These are phyloP conservation scores for Dactylellina parvicollis DNA, from an alignment of 2,329 filamentous ascomycete species.

Conservation along the genomic window DNA sequence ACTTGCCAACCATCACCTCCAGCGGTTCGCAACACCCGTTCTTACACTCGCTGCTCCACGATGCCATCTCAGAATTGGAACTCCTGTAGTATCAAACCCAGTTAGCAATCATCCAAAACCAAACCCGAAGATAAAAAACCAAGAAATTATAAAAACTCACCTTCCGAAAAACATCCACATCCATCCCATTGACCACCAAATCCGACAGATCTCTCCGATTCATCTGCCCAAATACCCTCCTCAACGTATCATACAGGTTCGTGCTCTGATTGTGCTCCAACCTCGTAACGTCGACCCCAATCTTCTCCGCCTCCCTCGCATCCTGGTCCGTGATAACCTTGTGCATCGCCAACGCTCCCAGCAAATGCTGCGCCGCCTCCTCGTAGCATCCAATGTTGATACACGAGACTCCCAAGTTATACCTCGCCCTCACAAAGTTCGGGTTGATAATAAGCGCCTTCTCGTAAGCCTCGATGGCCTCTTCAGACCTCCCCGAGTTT, in stretches of 20 bases:
- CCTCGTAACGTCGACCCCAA: constrained; percentile 68
- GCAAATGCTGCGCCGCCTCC: constrained; percentile 89
- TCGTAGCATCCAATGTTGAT: constrained; percentile 97
- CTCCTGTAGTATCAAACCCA: constrained; percentile 15
- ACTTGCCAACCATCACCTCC: constrained; percentile 32
- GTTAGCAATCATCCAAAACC: background rate
- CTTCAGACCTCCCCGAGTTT: constrained; percentile 91
- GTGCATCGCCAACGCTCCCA: constrained; percentile 94
- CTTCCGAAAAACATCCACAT: constrained; percentile 85
- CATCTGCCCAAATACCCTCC: constrained; percentile 97
- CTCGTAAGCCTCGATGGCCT: constrained; percentile 96
- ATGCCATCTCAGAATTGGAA: constrained; percentile 53
- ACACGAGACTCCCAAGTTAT: constrained; percentile 95
- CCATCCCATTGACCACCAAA: constrained; percentile 86
- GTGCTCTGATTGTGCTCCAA: constrained; percentile 95
- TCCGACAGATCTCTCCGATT: constrained; percentile 86
- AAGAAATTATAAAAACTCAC: constrained; percentile 61
- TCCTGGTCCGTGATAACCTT: constrained; percentile 90
- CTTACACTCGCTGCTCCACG: constrained; percentile 31
- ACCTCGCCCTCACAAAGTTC: constrained; percentile 95
- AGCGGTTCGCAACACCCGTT: constrained; percentile 48
- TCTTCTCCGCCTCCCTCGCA: constrained; percentile 60
- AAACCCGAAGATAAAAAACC: background rate
- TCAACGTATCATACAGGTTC: constrained; percentile 92
- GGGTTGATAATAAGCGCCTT: constrained; percentile 87